Base-by-base conservation (phyloP, 176 grass and related monocot species). In the Guadua angustifolia region DNA sequence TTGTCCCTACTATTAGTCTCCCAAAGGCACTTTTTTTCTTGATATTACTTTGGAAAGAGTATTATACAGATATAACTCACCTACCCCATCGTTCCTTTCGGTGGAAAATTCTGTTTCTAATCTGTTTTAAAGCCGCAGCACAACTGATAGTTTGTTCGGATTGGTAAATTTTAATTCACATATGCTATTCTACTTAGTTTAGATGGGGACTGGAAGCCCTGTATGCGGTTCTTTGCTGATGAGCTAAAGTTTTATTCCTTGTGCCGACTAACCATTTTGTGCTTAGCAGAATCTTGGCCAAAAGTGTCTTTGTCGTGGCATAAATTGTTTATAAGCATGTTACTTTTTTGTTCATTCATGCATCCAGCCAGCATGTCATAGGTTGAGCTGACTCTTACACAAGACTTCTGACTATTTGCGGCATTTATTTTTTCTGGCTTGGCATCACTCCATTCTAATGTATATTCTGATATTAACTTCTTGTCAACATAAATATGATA, bases 221-320 rank as follows among this genome's bases (percentile, higher is more conserved):
- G 17, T 46, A n/a, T 66, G 24, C 0, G 15, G 36, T 46, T 59
- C 4, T 13, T 81, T 75, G 46, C 7, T 68, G 15, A 25, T 33
- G 21, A 21, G 17, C n/a, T 64, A 78, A 84, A 78, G 66, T 53
- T 78, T 38, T 88, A 78, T 83, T 88, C 64, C 6, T 42, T 35
- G 5, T 64, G 52, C 71, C 0, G 13, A 16, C 71, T 70, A 33
- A 53, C 36, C 62, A 85, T 75, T 61, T 22, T 61, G 13, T 50
- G 58, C 56, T 73, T 16, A 11, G 36, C 63, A 50, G 66, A 72
- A 72, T 72, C 55, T 79, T 89, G 50, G 53, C 42, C 1, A 33
- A 68, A 44, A 52, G 17, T 79, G 19, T 1, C 22, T 7, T 69
- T 73, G 66, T 85, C 32, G 43, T 73, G 53, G 12, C 19, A 75